Percentiles rank a stretch among this genome's conserved stretches.
Conservation (phyloP, 345 rosid genomes). For the Eucalyptus erythrocorys region DNA sequence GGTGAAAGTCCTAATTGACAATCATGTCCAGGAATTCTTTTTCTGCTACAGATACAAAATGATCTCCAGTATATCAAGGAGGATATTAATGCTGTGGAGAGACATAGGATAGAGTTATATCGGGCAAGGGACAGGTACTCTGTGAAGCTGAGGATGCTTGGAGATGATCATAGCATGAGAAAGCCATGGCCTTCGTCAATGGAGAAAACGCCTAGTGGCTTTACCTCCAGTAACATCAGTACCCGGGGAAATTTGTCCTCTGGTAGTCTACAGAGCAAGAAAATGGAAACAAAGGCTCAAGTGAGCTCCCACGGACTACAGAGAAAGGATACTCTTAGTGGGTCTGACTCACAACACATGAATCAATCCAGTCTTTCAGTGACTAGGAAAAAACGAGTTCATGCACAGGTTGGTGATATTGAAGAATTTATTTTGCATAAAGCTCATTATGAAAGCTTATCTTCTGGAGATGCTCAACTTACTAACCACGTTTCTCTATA, state of each 20-base stretch:
- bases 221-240: conserved; percentile 38
- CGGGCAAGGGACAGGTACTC: conserved; percentile 74
- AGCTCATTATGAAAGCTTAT: not conserved
- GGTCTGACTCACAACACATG: conserved; percentile 59
- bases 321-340: conserved; percentile 56
- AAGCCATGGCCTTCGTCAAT: conserved; percentile 47
- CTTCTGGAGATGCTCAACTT: not conserved
- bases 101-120: conserved; percentile 76
- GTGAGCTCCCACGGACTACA: conserved; percentile 58
- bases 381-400: conserved; percentile 82
- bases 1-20: not conserved
- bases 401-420: conserved; percentile 60
- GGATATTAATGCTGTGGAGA: conserved; percentile 83
- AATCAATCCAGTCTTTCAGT: conserved; percentile 64
- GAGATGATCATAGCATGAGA: conserved; percentile 59
- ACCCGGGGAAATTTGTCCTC: conserved; percentile 47
- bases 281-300: conserved; percentile 57
- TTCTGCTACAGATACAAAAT: conserved; percentile 47
- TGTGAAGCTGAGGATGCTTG: conserved; percentile 74
- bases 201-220: conserved; percentile 43
- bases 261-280: conserved; percentile 48
- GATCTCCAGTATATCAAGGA: conserved; percentile 88
- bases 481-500: not conserved
- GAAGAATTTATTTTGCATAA: not conserved
- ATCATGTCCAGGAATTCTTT: not conserved